phyloP scores from a whole-genome alignment of 495 filamentous ascomycete species.

The Hyphodiscus hymeniophilus region DNA sequence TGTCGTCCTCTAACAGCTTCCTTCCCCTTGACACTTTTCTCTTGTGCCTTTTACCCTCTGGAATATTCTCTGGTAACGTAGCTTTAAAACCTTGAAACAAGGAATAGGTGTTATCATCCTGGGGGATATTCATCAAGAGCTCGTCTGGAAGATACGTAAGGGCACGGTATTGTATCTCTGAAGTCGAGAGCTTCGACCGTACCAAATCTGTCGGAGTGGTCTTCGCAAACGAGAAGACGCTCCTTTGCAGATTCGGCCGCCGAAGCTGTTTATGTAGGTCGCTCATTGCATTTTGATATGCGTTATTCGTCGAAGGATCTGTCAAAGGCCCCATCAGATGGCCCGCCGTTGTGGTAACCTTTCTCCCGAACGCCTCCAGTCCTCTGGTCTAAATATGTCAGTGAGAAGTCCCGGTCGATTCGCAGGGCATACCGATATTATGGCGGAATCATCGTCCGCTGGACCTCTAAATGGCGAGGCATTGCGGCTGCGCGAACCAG shows the following conservation, averaged over 20 bases:
- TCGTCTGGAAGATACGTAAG: slow-evolving; percentile 86
- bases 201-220: slow-evolving; percentile 87
- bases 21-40: slow-evolving; percentile 62
- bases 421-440: slow-evolving; percentile 37
- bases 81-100: slow-evolving; percentile 96
- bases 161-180: slow-evolving; percentile 92
- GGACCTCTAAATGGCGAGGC: slow-evolving; percentile 29
- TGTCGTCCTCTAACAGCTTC: slow-evolving; percentile 59
- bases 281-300: slow-evolving; percentile 79
- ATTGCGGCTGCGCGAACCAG: slow-evolving; percentile 43
- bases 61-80: slow-evolving; percentile 66
- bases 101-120: slow-evolving; percentile 76
- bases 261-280: slow-evolving; percentile 84
- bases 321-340: slow-evolving; percentile 70
- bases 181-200: slow-evolving; percentile 80
- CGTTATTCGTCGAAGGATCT: slow-evolving; percentile 49
- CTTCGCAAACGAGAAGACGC: slow-evolving; percentile 80
- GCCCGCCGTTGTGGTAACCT: slow-evolving; percentile 88
- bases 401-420: neutral
- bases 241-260: slow-evolving; percentile 73
- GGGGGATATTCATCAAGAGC: slow-evolving; percentile 78
- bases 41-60: slow-evolving; percentile 59
- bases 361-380: slow-evolving; percentile 86
- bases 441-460: slow-evolving; percentile 36
- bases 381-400: slow-evolving; percentile 61